phyloP scores from a whole-genome alignment of 169 alveolate genomes.

The Plasmodium gaboni region DNA sequence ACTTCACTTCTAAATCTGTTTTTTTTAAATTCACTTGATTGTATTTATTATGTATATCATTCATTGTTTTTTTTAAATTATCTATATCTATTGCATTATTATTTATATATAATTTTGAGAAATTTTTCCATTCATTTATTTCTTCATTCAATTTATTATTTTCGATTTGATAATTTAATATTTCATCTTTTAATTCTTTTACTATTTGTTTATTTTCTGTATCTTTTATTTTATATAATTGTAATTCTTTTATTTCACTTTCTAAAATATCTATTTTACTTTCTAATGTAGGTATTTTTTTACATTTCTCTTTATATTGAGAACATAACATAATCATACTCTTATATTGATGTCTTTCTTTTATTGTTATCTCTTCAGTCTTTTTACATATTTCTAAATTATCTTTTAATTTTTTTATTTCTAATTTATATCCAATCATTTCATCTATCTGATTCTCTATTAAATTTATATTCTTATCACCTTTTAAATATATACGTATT shows the following conservation, averaged over 20 bases:
- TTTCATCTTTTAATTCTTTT: constrained; percentile 26
- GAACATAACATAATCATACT: constrained; percentile 67
- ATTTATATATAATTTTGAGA: constrained; percentile 65
- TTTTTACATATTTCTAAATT: constrained; percentile 40
- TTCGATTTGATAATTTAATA: constrained; percentile 51
- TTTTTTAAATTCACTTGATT: constrained; percentile 33
- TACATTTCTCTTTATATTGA: constrained; percentile 68
- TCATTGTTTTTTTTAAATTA: constrained; percentile 27
- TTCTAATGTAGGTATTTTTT: constrained; percentile 35
- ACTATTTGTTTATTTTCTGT: constrained; percentile 31
- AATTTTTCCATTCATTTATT: constrained; percentile 39
- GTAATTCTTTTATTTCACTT: constrained; percentile 57
- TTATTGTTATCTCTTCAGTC: constrained; percentile 57
- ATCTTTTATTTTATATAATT: constrained; percentile 28
- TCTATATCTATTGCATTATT: constrained; percentile 44
- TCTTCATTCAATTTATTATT: constrained; percentile 46
- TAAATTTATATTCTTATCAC: constrained; percentile 9
- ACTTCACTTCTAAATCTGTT: constrained; percentile 49
- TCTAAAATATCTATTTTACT: constrained; percentile 50
- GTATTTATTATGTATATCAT: constrained; percentile 41
- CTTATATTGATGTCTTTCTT: constrained; percentile 75
- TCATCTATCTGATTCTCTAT: constrained; percentile 32
- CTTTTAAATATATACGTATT: constrained; percentile 16
- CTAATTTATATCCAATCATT: constrained; percentile 27
- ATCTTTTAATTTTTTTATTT: constrained; percentile 55